Evolutionary conservation across 352 stramenopile genomes (phyloP), one percentile per base, ranked within the genome.

Genomic region (Labyrinthula sp.): DNA sequence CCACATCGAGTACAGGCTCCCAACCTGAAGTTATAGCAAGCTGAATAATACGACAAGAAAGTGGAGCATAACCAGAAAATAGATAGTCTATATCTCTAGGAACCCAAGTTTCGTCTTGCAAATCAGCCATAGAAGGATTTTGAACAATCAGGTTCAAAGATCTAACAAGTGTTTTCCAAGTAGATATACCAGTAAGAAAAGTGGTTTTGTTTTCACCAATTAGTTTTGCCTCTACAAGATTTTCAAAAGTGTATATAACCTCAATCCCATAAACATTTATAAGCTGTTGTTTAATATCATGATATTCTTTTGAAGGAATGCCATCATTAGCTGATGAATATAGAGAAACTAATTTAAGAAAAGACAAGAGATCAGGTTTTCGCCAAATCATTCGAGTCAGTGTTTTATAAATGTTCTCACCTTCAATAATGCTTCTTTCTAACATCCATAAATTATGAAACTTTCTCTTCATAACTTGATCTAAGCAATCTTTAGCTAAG

Each of bases 221-320:
- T 37, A 34, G n/a, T 54, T 52, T 12, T 79, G 52, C 17, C 2
- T 60, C 58, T 30, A 66, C 60, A 10, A 81, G 40, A 21, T 70
- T 77, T 10, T 63, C 62, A 33, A 79, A 71, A 3, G 67, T 75
- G 29, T 76, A 75, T 2, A 76, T 39, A 21, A 78, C 33, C 26
- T 77, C 70, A 35, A 77, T 65, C 1, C 72, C 72, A 45, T 81
- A 79, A 9, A 65, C 66, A 37, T 69, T 47, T 8, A 77, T 62
- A 3, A 81, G 21, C n/a, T 67, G 56, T 43, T 71, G 45, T 37
- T 73, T 72, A 22, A 77, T 45, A 4, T 47, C 54, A 22, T 67
- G 55, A 2, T 77, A 47, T 17, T 64, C 56, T 0, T 40, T 30
- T 2, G 40, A 49, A 2, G 15, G 18, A 10, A 81, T 20, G 0